These are phyloP conservation scores for Botrytis hyacinthi DNA, from an alignment of 2,329 filamentous ascomycete genomes.

Conservation along the genomic window DNA sequence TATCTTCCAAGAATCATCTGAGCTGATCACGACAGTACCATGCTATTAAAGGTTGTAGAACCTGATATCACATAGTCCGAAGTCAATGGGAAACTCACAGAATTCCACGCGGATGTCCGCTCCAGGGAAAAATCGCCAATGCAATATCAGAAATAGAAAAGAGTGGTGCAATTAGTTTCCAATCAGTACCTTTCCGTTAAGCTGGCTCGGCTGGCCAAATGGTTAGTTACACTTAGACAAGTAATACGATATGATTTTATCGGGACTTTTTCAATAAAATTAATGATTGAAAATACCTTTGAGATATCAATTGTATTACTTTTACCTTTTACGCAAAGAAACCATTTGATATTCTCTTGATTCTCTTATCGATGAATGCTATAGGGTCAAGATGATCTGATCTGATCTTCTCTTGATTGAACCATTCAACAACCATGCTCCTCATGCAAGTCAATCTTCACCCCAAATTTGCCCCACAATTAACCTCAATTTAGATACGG, in stretches of 20 bases:
- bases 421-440: not conserved
- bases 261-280: not conserved
- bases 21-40: constrained; percentile 12
- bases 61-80: constrained; percentile 15
- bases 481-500: not conserved
- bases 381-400: constrained; percentile 1
- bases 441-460: constrained; percentile 4
- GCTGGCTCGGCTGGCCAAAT: constrained; percentile 15
- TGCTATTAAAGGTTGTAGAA: constrained; percentile 20
- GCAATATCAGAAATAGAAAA: constrained; percentile 8
- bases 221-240: constrained; percentile 12
- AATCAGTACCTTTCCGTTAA: constrained; percentile 23
- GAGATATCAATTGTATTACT: not conserved
- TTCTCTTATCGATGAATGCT: constrained; percentile 10
- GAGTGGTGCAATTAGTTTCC: not conserved
- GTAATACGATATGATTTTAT: not conserved
- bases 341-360: not conserved
- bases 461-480: not conserved
- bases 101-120: constrained; percentile 19
- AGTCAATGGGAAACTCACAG: constrained; percentile 14
- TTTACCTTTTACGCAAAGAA: not conserved
- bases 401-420: constrained; percentile 3
- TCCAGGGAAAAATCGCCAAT: constrained; percentile 15
- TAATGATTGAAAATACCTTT: not conserved
- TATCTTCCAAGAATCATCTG: constrained; percentile 14